Conservation (phyloP, 371 early-diverging fungal species). For the Synchytrium microbalum region DNA sequence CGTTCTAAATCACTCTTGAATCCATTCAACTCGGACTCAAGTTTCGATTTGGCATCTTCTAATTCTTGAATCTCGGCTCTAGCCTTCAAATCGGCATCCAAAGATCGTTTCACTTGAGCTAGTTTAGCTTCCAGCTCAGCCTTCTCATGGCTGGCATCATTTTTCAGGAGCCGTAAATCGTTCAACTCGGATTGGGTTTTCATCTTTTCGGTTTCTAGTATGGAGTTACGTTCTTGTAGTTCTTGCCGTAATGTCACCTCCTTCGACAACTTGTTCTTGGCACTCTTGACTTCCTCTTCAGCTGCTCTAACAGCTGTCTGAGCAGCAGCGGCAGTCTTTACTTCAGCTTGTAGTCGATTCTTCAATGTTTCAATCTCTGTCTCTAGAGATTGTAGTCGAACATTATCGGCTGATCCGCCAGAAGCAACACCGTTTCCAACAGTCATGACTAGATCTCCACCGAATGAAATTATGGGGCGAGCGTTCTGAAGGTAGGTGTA, state of each 20-base stretch:
- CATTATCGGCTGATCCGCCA: conserved; percentile 2
- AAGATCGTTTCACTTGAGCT: conserved; percentile 10
- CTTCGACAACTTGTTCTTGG: conserved; percentile 5
- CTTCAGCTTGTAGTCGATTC: conserved; percentile 1
- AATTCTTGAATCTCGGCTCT: conserved; percentile 8
- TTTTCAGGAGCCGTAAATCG: conserved; percentile 10
- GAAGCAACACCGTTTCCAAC: background rate
- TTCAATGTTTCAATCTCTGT: conserved; percentile 2
- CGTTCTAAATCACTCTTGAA: conserved; percentile 4
- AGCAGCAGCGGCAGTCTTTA: background rate
- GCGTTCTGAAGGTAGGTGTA: conserved; percentile 57
- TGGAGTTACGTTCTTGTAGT: conserved; percentile 11
- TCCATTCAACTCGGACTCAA: conserved; percentile 3
- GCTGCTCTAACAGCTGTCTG: conserved; percentile 10
- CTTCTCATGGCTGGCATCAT: conserved; percentile 11
- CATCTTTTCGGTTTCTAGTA: conserved; percentile 17
- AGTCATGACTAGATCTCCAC: conserved; percentile 4
- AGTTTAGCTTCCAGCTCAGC: conserved; percentile 18
- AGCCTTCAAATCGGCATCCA: conserved; percentile 10
- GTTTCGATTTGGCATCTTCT: conserved; percentile 9
- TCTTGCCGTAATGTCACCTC: conserved; percentile 14
- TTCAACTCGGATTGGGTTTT: conserved; percentile 16
- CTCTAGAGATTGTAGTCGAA: conserved; percentile 6
- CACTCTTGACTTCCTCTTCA: conserved; percentile 14
- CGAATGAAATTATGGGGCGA: conserved; percentile 6